These are phyloP conservation scores for Phytopythium kandeliae DNA, from an alignment of 352 stramenopile genomes.

Conservation along the genomic window DNA sequence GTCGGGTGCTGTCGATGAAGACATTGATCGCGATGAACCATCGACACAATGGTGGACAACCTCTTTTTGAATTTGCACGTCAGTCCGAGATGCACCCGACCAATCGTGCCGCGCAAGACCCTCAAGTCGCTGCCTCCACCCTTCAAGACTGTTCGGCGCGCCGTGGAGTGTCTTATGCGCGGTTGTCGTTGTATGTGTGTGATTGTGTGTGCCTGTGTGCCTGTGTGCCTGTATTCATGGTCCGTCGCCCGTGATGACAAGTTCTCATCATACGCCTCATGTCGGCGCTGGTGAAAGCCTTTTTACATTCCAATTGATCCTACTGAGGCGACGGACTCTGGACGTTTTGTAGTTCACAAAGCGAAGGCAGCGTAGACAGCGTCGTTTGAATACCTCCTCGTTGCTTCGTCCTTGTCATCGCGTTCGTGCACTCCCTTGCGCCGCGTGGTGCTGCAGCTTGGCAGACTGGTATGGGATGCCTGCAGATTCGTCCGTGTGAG, in stretches of 20 bases:
- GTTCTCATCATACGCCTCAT: slow-evolving; percentile 60
- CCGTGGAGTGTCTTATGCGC: no score
- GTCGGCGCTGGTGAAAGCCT: slow-evolving; percentile 54
- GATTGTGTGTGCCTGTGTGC: slow-evolving; percentile 7
- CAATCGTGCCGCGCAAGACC: background rate
- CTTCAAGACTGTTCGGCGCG: background rate
- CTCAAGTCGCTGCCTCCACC: background rate
- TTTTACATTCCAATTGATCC: slow-evolving; percentile 87
- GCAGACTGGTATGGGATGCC: slow-evolving; percentile 28
- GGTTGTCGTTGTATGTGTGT: slow-evolving; percentile 4
- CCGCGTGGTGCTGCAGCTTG: slow-evolving; percentile 22
- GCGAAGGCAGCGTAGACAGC: no score
- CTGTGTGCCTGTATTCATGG: background rate
- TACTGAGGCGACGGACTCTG: slow-evolving; percentile 47
- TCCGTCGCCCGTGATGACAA: slow-evolving; percentile 54
- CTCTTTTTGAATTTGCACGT: slow-evolving; percentile 83
- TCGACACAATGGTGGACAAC: slow-evolving; percentile 55
- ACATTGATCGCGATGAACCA: slow-evolving; percentile 41
- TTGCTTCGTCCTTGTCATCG: slow-evolving; percentile 1
- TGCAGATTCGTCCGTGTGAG: slow-evolving; percentile 19
- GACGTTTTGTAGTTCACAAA: background rate
- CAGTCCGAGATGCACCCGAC: slow-evolving; percentile 70
- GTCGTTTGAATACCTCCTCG: slow-evolving; percentile 2
- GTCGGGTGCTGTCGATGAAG: slow-evolving; percentile 39
- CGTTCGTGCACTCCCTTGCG: background rate